Evolutionary conservation across 2,329 filamentous ascomycete genomes (phyloP).

Genomic region (Claviceps africana): DNA sequence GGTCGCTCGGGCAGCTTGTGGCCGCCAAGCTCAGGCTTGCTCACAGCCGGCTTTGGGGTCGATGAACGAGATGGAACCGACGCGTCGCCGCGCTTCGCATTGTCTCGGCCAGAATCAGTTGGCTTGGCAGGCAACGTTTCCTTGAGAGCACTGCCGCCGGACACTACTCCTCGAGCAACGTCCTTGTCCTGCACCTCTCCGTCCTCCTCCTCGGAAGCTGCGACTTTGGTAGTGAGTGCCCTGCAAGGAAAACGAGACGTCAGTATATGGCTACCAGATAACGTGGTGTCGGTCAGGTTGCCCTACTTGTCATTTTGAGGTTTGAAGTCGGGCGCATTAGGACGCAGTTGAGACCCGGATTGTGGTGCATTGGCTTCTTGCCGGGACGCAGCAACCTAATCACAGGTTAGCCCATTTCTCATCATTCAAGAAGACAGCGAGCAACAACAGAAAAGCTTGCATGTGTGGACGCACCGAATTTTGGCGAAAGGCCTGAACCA

Average conservation of each 20-base stretch:
- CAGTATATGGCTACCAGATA: constrained; percentile 1
- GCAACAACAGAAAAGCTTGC: not conserved
- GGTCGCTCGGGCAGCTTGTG: constrained; percentile 24
- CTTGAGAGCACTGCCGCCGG: constrained; percentile 12
- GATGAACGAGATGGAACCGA: constrained; percentile 13
- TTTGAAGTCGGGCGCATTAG: constrained; percentile 52
- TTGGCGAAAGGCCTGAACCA: constrained; percentile 58
- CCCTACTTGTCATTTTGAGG: constrained; percentile 30
- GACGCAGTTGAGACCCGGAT: constrained; percentile 31
- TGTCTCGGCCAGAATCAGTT: constrained; percentile 13
- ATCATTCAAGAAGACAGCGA: not conserved
- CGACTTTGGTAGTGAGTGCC: constrained; percentile 7
- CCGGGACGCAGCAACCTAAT: constrained; percentile 16
- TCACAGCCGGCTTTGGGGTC: constrained; percentile 15
- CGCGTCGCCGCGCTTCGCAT: constrained; percentile 13
- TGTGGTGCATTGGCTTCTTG: constrained; percentile 16
- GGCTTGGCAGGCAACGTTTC: constrained; percentile 22
- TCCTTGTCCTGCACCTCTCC: constrained; percentile 54
- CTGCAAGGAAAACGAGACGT: constrained; percentile 10
- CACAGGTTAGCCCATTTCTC: not conserved
- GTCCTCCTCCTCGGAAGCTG: constrained; percentile 46
- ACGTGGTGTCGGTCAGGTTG: constrained; percentile 5
- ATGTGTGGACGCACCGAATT: constrained; percentile 36
- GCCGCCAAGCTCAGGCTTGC: constrained; percentile 17
- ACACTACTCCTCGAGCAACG: constrained; percentile 3